phyloP scores from a whole-genome alignment of 1,284 basidiomycete species.

The Vanrija humicola region DNA sequence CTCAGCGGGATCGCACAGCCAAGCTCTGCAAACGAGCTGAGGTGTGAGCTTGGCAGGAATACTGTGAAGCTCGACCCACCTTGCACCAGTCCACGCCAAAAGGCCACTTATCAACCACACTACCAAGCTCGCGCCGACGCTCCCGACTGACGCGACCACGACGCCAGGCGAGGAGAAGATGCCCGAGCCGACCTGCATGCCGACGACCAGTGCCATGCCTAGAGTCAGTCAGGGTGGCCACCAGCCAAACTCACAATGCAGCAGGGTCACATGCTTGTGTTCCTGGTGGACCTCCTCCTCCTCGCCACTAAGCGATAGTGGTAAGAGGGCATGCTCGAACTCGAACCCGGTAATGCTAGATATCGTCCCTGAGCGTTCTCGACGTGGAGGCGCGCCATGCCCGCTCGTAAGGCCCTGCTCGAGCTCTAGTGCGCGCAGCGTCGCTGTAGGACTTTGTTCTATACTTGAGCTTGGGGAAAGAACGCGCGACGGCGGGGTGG shows the following conservation, averaged over 20 bases:
- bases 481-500: conserved; percentile 10
- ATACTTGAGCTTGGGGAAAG: conserved; percentile 46
- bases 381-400: conserved; percentile 24
- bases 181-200: conserved; percentile 83
- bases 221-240: background rate
- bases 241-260: conserved; percentile 59
- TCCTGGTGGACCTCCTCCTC: conserved; percentile 54
- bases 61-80: conserved; percentile 21
- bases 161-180: conserved; percentile 91
- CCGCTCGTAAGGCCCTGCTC: conserved; percentile 25
- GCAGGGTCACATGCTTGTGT: conserved; percentile 70
- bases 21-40: conserved; percentile 79
- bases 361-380: conserved; percentile 54
- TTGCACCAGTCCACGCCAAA: conserved; percentile 85
- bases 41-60: background rate
- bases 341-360: conserved; percentile 61
- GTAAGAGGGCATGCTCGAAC: conserved; percentile 70
- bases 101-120: conserved; percentile 78
- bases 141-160: conserved; percentile 79
- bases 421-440: conserved; percentile 72
- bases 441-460: conserved; percentile 56
- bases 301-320: conserved; percentile 66
- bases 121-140: conserved; percentile 72
- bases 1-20: conserved; percentile 56
- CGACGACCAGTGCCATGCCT: conserved; percentile 81